Evolutionary conservation across 2,329 filamentous ascomycete genomes (phyloP).

Genomic region (Fusarium liriodendri): DNA sequence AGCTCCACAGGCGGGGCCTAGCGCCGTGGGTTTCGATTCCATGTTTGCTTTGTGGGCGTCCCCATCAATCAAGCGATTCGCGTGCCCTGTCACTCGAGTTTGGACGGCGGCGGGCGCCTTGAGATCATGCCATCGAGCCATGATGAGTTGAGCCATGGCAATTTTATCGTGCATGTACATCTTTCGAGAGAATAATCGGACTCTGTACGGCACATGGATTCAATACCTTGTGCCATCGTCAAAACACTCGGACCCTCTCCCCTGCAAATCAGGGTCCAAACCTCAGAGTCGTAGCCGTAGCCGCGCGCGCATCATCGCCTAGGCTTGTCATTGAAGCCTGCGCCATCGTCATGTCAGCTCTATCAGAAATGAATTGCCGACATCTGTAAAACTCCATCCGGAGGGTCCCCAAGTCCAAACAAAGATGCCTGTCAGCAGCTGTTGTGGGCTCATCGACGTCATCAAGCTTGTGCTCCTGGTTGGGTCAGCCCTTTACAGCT

Average conservation of each 20-base stretch:
- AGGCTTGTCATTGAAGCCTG: slow-evolving; percentile 15
- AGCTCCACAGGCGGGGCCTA: slow-evolving; percentile 30
- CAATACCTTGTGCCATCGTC: slow-evolving; percentile 11
- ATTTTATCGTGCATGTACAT: slow-evolving; percentile 24
- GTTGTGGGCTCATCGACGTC: slow-evolving; percentile 37
- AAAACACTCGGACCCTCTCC: slow-evolving; percentile 5
- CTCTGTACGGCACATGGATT: slow-evolving; percentile 12
- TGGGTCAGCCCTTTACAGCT: slow-evolving; percentile 28
- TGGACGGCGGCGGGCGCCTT: slow-evolving; percentile 16
- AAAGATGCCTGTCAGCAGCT: slow-evolving; percentile 18
- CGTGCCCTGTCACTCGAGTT: slow-evolving; percentile 2
- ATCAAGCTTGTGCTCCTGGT: slow-evolving; percentile 26
- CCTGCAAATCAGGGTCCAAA: slow-evolving; percentile 40
- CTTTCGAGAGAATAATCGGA: not conserved
- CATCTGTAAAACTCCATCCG: slow-evolving; percentile 4
- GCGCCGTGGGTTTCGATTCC: slow-evolving; percentile 15
- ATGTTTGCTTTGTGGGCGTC: slow-evolving; percentile 15
- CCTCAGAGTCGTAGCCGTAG: slow-evolving; percentile 22
- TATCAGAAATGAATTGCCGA: slow-evolving; percentile 28
- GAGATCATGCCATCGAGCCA: slow-evolving; percentile 38
- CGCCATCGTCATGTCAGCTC: slow-evolving; percentile 10
- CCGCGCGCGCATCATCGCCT: slow-evolving; percentile 3
- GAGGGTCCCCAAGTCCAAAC: not conserved
- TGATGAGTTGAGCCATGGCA: slow-evolving; percentile 9
- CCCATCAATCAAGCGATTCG: slow-evolving; percentile 13